A percentile compares a stretch with the other conserved stretches of the same genome.
Evolutionary conservation across 2,329 filamentous ascomycete species (phyloP).

Genomic region (Neopestalotiopsis rosae): DNA sequence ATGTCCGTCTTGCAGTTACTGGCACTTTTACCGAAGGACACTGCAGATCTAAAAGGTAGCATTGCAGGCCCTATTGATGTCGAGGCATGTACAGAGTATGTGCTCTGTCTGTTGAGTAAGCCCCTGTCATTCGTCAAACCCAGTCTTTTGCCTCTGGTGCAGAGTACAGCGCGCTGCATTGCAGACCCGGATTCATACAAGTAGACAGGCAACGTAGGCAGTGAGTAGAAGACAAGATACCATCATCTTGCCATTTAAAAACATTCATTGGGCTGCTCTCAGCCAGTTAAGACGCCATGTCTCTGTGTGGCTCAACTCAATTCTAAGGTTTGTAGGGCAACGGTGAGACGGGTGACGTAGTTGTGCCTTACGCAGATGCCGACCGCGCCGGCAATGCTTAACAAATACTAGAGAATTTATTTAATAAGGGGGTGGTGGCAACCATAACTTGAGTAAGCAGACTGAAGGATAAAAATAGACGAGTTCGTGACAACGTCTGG

Average conservation of each 20-base stretch:
- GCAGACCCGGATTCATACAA: too few species aligned
- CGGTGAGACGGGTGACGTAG: background rate
- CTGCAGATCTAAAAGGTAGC: background rate
- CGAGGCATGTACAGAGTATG: too few species aligned
- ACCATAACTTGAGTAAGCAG: background rate
- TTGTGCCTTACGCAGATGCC: background rate
- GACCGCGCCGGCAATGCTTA: too few species aligned
- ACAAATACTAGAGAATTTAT: too few species aligned
- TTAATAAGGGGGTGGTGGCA: background rate
- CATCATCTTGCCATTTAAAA: background rate
- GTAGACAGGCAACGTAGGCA: too few species aligned
- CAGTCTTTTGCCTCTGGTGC: too few species aligned
- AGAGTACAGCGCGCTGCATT: too few species aligned
- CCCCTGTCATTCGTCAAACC: too few species aligned
- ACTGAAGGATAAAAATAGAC: background rate
- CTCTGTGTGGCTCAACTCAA: conserved; percentile 2
- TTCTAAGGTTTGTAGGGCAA: background rate
- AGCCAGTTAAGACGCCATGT: background rate
- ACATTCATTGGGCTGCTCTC: background rate
- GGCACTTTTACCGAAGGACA: background rate
- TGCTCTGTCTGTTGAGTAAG: too few species aligned
- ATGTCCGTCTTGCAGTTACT: background rate
- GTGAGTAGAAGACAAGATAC: too few species aligned
- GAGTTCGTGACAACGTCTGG: background rate
- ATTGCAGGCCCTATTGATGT: background rate